These are phyloP conservation scores for Curvularia lunata DNA, from an alignment of 2,329 filamentous ascomycete species.

Conservation along the genomic window DNA sequence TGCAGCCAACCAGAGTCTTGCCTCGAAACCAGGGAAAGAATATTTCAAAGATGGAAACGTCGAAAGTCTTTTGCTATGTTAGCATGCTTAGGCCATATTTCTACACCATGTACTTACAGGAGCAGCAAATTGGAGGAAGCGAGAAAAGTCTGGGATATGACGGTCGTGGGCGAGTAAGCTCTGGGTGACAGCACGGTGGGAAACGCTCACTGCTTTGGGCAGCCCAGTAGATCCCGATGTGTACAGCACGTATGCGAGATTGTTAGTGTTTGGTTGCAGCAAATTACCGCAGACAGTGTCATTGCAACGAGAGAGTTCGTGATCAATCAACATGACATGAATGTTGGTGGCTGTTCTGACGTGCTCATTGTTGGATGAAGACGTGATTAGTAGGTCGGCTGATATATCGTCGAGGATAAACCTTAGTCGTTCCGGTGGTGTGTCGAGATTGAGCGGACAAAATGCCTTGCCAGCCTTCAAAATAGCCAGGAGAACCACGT, in stretches of 20 bases:
- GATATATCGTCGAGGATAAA: constrained; percentile 83
- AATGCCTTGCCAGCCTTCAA: constrained; percentile 84
- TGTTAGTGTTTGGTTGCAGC: constrained; percentile 26
- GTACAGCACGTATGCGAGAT: constrained; percentile 88
- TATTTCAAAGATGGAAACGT: constrained; percentile 93
- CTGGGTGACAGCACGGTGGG: constrained; percentile 80
- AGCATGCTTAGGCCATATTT: constrained; percentile 1
- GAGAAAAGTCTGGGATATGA: constrained; percentile 75
- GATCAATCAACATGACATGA: constrained; percentile 53
- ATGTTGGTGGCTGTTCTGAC: constrained; percentile 48
- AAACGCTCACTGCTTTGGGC: constrained; percentile 85
- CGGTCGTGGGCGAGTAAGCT: constrained; percentile 80
- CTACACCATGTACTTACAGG: constrained; percentile 51
- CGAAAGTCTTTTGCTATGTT: constrained; percentile 67
- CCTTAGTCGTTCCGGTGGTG: constrained; percentile 74
- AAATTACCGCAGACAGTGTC: neutral
- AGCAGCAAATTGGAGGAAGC: constrained; percentile 90
- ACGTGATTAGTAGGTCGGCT: constrained; percentile 72
- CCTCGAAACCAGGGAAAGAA: constrained; percentile 85
- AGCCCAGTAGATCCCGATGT: constrained; percentile 89
- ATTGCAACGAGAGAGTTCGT: constrained; percentile 41
- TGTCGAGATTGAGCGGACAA: constrained; percentile 81
- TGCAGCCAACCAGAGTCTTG: constrained; percentile 73
- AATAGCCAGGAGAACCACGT: constrained; percentile 77
- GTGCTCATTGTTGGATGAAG: constrained; percentile 53